A percentile compares a stretch with the other conserved stretches of the same genome.
These are phyloP conservation scores for Neofusicoccum ribis DNA, from an alignment of 2,329 filamentous ascomycete genomes.

Conservation along the genomic window DNA sequence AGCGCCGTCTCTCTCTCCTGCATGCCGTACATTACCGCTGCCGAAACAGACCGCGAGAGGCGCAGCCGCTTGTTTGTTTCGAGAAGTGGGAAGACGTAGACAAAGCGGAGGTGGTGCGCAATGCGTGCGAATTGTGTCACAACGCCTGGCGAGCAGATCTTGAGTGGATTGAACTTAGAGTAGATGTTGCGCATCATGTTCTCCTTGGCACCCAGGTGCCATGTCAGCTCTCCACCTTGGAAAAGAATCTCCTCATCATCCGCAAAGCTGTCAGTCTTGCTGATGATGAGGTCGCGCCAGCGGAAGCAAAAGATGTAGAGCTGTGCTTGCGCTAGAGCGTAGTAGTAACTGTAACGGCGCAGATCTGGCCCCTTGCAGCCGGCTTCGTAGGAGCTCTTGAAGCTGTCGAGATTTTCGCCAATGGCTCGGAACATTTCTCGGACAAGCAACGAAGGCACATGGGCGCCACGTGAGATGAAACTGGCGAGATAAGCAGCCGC, in stretches of 20 bases:
- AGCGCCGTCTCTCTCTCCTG: conserved; percentile 57
- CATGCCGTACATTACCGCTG: conserved; percentile 42
- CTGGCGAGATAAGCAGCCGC: conserved; percentile 91
- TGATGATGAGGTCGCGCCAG: conserved; percentile 82
- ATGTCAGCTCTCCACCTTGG: conserved; percentile 72
- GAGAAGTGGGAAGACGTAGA: conserved; percentile 85
- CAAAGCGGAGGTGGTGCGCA: conserved; percentile 78
- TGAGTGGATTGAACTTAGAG: conserved; percentile 88
- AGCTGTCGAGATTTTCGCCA: conserved; percentile 71
- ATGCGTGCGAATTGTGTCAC: conserved; percentile 90
- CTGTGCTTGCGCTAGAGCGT: conserved; percentile 82
- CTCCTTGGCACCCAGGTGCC: conserved; percentile 73
- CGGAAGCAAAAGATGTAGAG: conserved; percentile 98
- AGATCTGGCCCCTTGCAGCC: conserved; percentile 82
- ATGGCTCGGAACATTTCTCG: conserved; percentile 79
- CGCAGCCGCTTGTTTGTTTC: conserved; percentile 91
- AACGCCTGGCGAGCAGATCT: conserved; percentile 88
- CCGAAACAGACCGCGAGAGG: conserved; percentile 67
- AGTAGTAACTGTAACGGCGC: conserved; percentile 79
- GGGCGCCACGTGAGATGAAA: conserved; percentile 87
- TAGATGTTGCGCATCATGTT: conserved; percentile 76
- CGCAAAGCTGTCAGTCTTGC: conserved; percentile 52
- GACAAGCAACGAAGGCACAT: conserved; percentile 74
- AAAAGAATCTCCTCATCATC: conserved; percentile 55
- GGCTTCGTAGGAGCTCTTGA: conserved; percentile 71